Evolutionary conservation across 495 filamentous ascomycete species (phyloP).

Genomic region (Achaetomiella virescens): DNA sequence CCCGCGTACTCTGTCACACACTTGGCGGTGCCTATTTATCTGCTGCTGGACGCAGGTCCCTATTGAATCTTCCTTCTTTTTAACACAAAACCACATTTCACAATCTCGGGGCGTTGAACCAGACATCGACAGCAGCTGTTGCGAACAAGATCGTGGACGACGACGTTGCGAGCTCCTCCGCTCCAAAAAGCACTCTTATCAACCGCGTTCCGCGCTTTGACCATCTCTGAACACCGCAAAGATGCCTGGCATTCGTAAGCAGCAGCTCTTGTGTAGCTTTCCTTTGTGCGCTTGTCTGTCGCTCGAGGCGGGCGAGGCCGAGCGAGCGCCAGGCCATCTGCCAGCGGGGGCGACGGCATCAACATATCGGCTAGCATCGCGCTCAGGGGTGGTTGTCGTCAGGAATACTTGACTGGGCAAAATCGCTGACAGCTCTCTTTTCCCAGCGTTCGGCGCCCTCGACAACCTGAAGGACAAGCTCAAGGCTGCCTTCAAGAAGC

Average conservation of each 20-base stretch:
- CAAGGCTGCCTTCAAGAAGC: slow-evolving; percentile 33
- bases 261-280: background rate
- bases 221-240: slow-evolving; percentile 14
- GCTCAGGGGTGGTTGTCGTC: background rate
- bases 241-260: slow-evolving; percentile 31
- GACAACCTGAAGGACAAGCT: slow-evolving; percentile 33
- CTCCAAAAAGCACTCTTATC: background rate
- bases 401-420: background rate
- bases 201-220: background rate
- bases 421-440: background rate
- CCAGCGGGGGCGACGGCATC: background rate
- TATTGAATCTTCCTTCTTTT: background rate
- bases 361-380: background rate
- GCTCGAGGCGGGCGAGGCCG: background rate
- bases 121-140: background rate
- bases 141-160: background rate
- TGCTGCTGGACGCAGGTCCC: slow-evolving; percentile 5
- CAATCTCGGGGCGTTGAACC: background rate
- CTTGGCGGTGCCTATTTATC: slow-evolving; percentile 5
- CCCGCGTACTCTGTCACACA: slow-evolving; percentile 7
- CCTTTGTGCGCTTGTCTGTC: background rate
- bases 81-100: background rate
- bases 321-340: background rate
- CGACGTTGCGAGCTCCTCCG: background rate
- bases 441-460: slow-evolving; percentile 24